Base-by-base conservation (phyloP, 495 filamentous ascomycete species). In the Schizothecium vesticola region DNA sequence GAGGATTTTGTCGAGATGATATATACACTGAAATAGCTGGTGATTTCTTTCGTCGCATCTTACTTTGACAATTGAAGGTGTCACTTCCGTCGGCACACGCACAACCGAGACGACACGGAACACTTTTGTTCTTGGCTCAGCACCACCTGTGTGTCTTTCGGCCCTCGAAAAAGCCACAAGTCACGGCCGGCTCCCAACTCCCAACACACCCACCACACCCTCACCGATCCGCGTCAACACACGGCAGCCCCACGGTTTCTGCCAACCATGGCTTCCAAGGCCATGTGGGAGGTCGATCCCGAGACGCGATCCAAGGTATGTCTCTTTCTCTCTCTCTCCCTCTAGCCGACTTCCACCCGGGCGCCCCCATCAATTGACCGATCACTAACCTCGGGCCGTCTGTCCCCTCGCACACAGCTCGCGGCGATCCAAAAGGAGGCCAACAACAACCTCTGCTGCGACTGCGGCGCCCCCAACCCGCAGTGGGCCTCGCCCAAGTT, bases 271-370 rank as follows among this genome's bases (percentile, higher is more conserved):
- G 77, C 80, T 36, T 78, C 82, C 63, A 84, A 82, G 66, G 84
- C 80, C 75, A 94, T 96, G 91, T 98, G 94, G 94, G 94, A 98
- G 79, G 93, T 98, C 70, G 94, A 98, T 80, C 94, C 94, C 22
- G 94, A 97, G 82, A 97, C 93, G 36, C 88, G 91, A 80, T 89
- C 88, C 72, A 97, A 97, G 88, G 93, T 96, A 82, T 10, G 74
- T 65, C 22, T 21, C 12, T 31, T 5, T 12, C 8, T n/a, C 28
- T 21, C 0, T 55, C 28, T 25, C 10, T 36, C 3, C 43, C 26
- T 28, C 26, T 6, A n/a, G 43, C 43, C 6, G 19, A 1, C 43
- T 51, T 8, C 16, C 43, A n/a, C 43, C 43, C 43, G 36, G 29
- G 36, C 4, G 36, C 33, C 36, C 36, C 36, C 65, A 56, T 51